phyloP scores from a whole-genome alignment of 2,329 filamentous ascomycete species.

The Sclerotinia borealis region DNA sequence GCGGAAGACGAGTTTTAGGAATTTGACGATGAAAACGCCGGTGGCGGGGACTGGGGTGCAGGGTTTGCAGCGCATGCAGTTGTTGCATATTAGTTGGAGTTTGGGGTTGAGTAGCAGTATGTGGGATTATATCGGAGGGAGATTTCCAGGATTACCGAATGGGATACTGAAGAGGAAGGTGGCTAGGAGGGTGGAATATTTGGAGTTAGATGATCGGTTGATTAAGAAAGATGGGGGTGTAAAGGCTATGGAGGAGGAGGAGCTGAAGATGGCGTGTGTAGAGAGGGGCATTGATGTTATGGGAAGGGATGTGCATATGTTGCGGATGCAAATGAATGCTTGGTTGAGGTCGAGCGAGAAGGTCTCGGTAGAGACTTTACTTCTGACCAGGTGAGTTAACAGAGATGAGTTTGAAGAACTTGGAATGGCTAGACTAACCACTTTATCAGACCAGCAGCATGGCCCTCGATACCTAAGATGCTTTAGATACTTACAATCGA shows the following conservation, averaged over 20 bases:
- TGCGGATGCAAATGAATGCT: conserved; percentile 34
- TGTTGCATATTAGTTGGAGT: conserved; percentile 38
- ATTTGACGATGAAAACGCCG: conserved; percentile 28
- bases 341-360: conserved; percentile 38
- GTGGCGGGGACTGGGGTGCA: conserved; percentile 16
- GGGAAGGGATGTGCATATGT: conserved; percentile 33
- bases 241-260: conserved; percentile 50
- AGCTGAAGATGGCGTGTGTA: conserved; percentile 64
- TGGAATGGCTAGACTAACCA: conserved; percentile 10
- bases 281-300: conserved; percentile 60
- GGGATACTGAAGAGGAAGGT: conserved; percentile 50
- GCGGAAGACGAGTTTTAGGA: conserved; percentile 44
- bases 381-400: conserved; percentile 33
- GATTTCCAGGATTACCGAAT: conserved; percentile 36
- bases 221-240: conserved; percentile 59
- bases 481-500: background rate
- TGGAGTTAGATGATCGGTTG: conserved; percentile 66
- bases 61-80: conserved; percentile 34
- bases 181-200: conserved; percentile 49
- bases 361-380: conserved; percentile 25
- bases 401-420: background rate
- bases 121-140: conserved; percentile 40
- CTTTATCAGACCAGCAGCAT: conserved; percentile 26
- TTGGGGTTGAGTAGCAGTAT: conserved; percentile 36
- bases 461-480: conserved; percentile 22